These are phyloP conservation scores for Rhizomucor miehei DNA, from an alignment of 371 early-diverging fungal species.

Conservation along the genomic window DNA sequence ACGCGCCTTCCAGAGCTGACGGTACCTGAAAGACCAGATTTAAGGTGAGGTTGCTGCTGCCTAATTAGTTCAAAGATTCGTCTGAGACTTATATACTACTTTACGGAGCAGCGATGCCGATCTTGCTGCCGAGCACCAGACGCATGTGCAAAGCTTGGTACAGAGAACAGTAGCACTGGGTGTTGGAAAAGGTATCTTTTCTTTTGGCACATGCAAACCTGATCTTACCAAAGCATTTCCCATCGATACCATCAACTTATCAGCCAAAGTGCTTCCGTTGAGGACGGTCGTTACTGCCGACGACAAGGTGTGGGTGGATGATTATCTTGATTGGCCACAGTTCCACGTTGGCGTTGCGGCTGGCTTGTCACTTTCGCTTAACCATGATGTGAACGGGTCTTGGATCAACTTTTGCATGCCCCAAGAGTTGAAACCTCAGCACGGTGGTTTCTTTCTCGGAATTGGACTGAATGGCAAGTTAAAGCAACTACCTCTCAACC, in stretches of 20 bases:
- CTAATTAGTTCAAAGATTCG: background rate
- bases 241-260: constrained; percentile 52
- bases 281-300: constrained; percentile 55
- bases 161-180: constrained; percentile 67
- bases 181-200: constrained; percentile 65
- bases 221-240: constrained; percentile 53
- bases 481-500: constrained; percentile 54
- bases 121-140: constrained; percentile 47
- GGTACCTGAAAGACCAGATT: constrained; percentile 29
- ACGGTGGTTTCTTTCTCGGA: constrained; percentile 83
- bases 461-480: constrained; percentile 80
- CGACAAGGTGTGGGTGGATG: constrained; percentile 33
- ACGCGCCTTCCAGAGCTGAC: constrained; percentile 37
- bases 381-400: constrained; percentile 55
- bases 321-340: constrained; percentile 71
- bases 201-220: constrained; percentile 59
- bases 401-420: constrained; percentile 77
- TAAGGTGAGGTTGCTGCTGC: constrained; percentile 25
- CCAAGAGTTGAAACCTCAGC: constrained; percentile 52
- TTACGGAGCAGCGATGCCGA: constrained; percentile 41
- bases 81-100: background rate
- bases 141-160: constrained; percentile 44
- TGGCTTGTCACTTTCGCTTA: constrained; percentile 67
- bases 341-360: constrained; percentile 89
- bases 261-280: constrained; percentile 63